Conservation (phyloP, 768 basidiomycete genomes). For the Lentinula guzmanii region DNA sequence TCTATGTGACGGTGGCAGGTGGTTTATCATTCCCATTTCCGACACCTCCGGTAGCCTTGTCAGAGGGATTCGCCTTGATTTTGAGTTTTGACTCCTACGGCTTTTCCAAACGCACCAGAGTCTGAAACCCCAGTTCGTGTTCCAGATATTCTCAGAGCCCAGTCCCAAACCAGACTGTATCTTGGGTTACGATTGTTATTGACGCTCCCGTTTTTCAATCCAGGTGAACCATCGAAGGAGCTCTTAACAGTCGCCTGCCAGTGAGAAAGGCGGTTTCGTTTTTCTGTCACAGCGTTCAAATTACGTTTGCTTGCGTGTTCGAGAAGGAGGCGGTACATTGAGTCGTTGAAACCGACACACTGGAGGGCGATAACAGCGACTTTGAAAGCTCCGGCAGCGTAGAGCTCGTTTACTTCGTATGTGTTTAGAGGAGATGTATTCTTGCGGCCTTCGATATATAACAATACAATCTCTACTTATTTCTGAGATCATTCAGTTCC, state of each 20-base stretch:
- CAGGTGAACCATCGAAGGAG: constrained; percentile 3
- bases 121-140: constrained; percentile 9
- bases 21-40: not conserved
- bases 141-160: constrained; percentile 8
- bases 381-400: constrained; percentile 64
- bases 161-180: constrained; percentile 1
- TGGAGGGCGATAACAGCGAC: constrained; percentile 70
- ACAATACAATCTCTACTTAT: too few species aligned
- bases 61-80: not conserved
- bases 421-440: constrained; percentile 76
- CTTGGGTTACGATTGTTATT: constrained; percentile 7
- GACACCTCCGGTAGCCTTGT: not conserved
- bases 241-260: constrained; percentile 6
- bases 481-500: too few species aligned
- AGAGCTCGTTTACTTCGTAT: constrained; percentile 71
- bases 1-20: not conserved
- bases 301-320: constrained; percentile 54
- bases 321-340: constrained; percentile 57
- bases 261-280: not conserved
- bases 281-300: constrained; percentile 17
- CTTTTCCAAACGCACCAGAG: constrained; percentile 7
- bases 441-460: constrained; percentile 50
- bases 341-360: constrained; percentile 70
- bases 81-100: not conserved
- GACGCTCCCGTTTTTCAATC: not conserved